phyloP scores from a whole-genome alignment of 2,329 filamentous ascomycete species.

The Metarhizium guizhouense region DNA sequence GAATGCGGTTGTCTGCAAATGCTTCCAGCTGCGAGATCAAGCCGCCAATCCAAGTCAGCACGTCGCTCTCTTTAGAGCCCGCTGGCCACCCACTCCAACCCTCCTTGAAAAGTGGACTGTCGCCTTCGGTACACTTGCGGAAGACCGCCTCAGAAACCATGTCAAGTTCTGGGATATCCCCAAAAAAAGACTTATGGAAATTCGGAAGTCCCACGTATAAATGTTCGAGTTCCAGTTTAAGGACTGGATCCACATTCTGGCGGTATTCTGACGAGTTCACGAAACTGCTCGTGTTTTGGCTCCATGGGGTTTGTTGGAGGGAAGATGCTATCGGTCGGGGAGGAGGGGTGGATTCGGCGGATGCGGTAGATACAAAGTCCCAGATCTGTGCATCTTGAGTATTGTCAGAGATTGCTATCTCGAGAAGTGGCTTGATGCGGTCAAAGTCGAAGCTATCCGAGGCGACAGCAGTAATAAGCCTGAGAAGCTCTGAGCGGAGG shows the following conservation, averaged over 20 bases:
- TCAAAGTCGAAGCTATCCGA: not conserved
- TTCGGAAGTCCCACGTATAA: slow-evolving; percentile 24
- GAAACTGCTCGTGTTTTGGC: slow-evolving; percentile 22
- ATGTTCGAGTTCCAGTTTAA: slow-evolving; percentile 25
- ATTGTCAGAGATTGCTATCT: too few species aligned
- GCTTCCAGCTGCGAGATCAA: slow-evolving; percentile 17
- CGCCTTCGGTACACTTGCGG: not conserved
- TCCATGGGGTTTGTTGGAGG: slow-evolving; percentile 19
- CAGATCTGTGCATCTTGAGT: too few species aligned
- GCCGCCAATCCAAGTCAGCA: slow-evolving; percentile 22
- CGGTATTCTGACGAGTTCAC: slow-evolving; percentile 26
- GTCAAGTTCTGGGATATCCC: slow-evolving; percentile 19
- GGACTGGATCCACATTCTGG: slow-evolving; percentile 21
- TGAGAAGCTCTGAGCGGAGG: too few species aligned
- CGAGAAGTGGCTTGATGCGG: not conserved
- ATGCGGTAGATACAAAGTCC: too few species aligned
- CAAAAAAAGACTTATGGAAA: slow-evolving; percentile 25
- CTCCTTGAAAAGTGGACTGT: too few species aligned
- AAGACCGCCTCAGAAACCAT: slow-evolving; percentile 25
- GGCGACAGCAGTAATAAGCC: not conserved
- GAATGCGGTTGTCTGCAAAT: slow-evolving; percentile 15
- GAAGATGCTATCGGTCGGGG: slow-evolving; percentile 15
- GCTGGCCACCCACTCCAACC: too few species aligned
- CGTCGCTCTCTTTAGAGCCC: too few species aligned
- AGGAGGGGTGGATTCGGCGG: slow-evolving; percentile 15